Conservation (phyloP, 345 rosid genomes). For the Dimocarpus longan region DNA sequence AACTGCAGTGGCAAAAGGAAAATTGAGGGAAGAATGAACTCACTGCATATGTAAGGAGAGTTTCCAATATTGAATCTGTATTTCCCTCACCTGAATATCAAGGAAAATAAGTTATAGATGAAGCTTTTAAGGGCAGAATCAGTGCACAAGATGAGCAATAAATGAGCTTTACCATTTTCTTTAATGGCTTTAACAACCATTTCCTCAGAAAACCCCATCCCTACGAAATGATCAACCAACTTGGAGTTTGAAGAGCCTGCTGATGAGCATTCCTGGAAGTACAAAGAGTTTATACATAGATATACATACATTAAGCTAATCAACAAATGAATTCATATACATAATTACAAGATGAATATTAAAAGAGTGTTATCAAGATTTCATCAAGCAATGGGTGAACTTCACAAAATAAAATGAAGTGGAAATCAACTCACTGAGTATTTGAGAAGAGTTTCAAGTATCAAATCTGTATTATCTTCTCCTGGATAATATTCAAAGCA, state of each 20-base stretch:
- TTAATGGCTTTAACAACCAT: constrained; percentile 49
- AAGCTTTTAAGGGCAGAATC: not conserved
- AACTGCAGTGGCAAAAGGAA: not conserved
- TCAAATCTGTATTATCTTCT: constrained; percentile 45
- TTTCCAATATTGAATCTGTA: constrained; percentile 53
- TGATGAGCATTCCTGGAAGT: constrained; percentile 35
- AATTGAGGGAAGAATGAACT: constrained; percentile 25
- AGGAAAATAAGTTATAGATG: constrained; percentile 3
- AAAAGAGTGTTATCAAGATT: not conserved
- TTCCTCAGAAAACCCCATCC: constrained; percentile 57
- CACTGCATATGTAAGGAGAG: constrained; percentile 55
- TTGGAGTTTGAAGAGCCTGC: constrained; percentile 49
- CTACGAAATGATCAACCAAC: constrained; percentile 48
- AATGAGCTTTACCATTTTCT: constrained; percentile 47
- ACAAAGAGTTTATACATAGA: not conserved
- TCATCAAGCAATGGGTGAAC: constrained; percentile 4
- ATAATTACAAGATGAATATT: not conserved
- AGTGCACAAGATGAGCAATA: not conserved
- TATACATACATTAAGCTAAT: not conserved
- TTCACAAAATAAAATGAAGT: constrained; percentile 7
- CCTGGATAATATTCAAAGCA: constrained; percentile 39
- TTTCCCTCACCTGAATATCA: constrained; percentile 56
- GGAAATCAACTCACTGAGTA: constrained; percentile 42
- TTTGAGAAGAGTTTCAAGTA: constrained; percentile 58
- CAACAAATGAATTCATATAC: not conserved